Base-by-base conservation (phyloP, 352 stramenopile genomes). In the Elongisporangium undulatum region DNA sequence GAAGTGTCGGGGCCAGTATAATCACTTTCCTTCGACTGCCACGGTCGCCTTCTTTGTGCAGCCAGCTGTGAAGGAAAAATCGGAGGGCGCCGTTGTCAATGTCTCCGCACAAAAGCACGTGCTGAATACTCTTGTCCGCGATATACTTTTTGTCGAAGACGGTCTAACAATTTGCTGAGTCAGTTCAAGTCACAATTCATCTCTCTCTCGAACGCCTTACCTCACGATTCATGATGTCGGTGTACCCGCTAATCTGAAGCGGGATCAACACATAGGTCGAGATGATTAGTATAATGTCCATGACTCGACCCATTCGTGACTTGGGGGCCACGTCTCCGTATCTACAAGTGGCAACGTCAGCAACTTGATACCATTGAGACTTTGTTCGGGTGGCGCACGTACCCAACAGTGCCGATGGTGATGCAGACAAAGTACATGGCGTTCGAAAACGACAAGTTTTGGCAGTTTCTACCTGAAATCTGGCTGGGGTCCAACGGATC, bases 381-480 rank as follows among this genome's bases (percentile, higher is more conserved):
- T 38, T 51, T 2, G 17, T 21, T 10, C 10, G 39, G 16, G 24
- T 50, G n/a, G n/a, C n/a, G 23, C 55, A 59, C 70, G 48, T 76
- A 94, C 75, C 83, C 85, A 49, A 95, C 82, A 17, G 86, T 94
- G 58, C 71, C 76, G 59, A 94, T 92, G 0, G 85, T 94, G 58
- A 91, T 92, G 55, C 85, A 89, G 20, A 95, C 75, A 60, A 95
- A 91, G 62, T 95, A 95, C 39, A 89, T 78, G 48, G 79, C 65
- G 24, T 92, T 79, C 51, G 91, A 77, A 56, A 92, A 93, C 21
- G 79, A 85, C 55, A 92, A 60, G 12, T 85, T 66, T 53, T 90
- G 82, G 59, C 82, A 92, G 58, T 71, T 80, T 16, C 70, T 51
- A 3, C 67, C 69, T 1, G 54, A 55, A 21, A 74, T 15, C 39